Base-by-base conservation (phyloP, 495 filamentous ascomycete species). In the Apiosordaria backusii region DNA sequence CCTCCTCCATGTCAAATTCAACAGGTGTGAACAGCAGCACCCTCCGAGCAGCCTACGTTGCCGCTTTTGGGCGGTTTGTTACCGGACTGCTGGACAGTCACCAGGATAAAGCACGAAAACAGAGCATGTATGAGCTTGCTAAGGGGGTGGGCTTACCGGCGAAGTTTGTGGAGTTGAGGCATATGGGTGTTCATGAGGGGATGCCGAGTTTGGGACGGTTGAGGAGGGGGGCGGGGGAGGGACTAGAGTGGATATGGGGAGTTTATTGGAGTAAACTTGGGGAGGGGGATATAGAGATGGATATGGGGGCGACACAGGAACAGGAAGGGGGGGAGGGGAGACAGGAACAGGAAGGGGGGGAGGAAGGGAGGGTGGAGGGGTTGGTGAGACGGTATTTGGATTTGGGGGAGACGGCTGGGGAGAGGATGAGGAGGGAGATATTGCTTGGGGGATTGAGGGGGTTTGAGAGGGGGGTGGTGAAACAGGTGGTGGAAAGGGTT, bases 131-230 rank as follows among this genome's bases (percentile, higher is more conserved):
- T 74, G 82, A 87, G 29, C 82, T 93, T 13, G 93, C 93, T 1
- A 83, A 85, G 69, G 87, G 87, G 61, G 82, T 95, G 19, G 89
- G 88, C 0, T 81, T 97, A 22, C 92, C 93, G 4, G 87, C 88
- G 7, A 87, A 90, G 0, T 95, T 97, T 75, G 93, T 97, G 45
- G 93, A 97, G 78, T 80, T 97, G 61, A 83, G 94, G 19, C 94
- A 98, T 72, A 89, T 95, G 74, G 90, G 90, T 35, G 95, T 92
- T 50, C 94, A 98, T 75, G 90, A 92, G 68, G 89, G 92, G 70
- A 78, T 97, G 62, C 93, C 94, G 0, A 86, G 87, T 0, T 78
- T 97, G 61, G 77, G 83, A 6, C 85, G 91, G 25, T 77, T 97
- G 62, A 81, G 91, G 62, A 80, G 81, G 15, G 87, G 89, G 4